phyloP scores from a whole-genome alignment of 805 yeast species.

The Candida railenensis region DNA sequence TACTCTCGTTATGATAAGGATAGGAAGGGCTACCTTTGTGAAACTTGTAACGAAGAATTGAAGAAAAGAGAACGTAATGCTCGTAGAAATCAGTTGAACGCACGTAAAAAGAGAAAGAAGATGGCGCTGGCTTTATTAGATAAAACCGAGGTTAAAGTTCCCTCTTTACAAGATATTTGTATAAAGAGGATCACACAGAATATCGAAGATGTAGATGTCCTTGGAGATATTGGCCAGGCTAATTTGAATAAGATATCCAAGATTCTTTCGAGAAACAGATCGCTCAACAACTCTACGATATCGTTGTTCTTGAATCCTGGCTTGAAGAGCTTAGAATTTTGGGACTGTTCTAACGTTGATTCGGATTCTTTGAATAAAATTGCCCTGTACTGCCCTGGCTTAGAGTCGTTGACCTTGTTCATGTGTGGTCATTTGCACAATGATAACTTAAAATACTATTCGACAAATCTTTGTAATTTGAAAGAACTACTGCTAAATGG shows the following conservation, averaged over 20 bases:
- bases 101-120: slow-evolving; percentile 72
- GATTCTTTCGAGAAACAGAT: slow-evolving; percentile 79
- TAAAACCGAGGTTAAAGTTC: slow-evolving; percentile 57
- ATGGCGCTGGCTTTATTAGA: slow-evolving; percentile 84
- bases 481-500: slow-evolving; percentile 73
- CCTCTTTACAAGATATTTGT: slow-evolving; percentile 81
- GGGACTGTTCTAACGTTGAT: slow-evolving; percentile 88
- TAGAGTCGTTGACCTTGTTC: slow-evolving; percentile 63
- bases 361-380: slow-evolving; percentile 64
- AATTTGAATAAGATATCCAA: slow-evolving; percentile 72
- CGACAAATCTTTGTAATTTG: slow-evolving; percentile 56
- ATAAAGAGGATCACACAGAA: slow-evolving; percentile 63
- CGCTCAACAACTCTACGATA: slow-evolving; percentile 70
- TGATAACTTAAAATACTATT: slow-evolving; percentile 65
- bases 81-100: slow-evolving; percentile 55
- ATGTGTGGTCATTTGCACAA: slow-evolving; percentile 95
- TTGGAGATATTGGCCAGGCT: slow-evolving; percentile 81
- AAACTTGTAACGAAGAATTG: slow-evolving; percentile 49
- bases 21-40: slow-evolving; percentile 65
- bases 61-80: slow-evolving; percentile 43
- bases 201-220: slow-evolving; percentile 71
- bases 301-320: slow-evolving; percentile 68
- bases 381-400: slow-evolving; percentile 75
- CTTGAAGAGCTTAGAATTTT: slow-evolving; percentile 60
- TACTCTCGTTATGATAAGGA: slow-evolving; percentile 55